Evolutionary conservation across 176 grass and related monocot genomes (phyloP), one percentile per base, ranked within the genome.

Genomic region (Phoenix dactylifera): DNA sequence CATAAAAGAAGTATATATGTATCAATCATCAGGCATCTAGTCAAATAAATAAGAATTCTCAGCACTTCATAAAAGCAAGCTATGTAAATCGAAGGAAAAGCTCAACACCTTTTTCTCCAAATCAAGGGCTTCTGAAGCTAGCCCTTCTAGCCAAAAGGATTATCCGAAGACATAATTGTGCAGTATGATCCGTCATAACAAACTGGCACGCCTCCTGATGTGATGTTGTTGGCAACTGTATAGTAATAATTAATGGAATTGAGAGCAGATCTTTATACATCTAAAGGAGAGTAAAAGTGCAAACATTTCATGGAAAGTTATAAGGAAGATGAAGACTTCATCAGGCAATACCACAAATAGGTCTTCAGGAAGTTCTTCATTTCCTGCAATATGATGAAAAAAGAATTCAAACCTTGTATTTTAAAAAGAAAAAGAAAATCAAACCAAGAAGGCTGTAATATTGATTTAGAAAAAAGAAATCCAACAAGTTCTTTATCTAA

Each of bases 91-190:
- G 7, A 39, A 12, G 18, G 16, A 55, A 56, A 68, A 68, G 1
- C 19, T 28, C 14, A 44, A 14, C 72, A 88, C 92, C 75, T 88
- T 91, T 59, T 85, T 91, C 66, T 87, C 87, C 81, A 88, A 80
- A 60, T 97, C 92, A 77, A 97, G 87, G 61, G 76, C 69, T 90
- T 97, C 87, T 54, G 92, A 97, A 71, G 92, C 84, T 67, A 97
- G 87, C 28, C 87, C 84, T 77, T 97, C 87, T 53, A 97, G 84
- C 87, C 92, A 97, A 78, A 78, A 91, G 86, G 51, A 97, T 66
- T 30, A 91, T 80, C 22, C 92, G 80, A 59, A 84, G 59, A 66
- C 80, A 97, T 66, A 84, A 60, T 64, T 97, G 87, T 63, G 84
- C 87, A 28, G 83, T 88, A 58, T 77, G 66, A 74, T 91, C 81